Evolutionary conservation across 2,329 filamentous ascomycete species (phyloP).

Genomic region (Penicillium sp.): DNA sequence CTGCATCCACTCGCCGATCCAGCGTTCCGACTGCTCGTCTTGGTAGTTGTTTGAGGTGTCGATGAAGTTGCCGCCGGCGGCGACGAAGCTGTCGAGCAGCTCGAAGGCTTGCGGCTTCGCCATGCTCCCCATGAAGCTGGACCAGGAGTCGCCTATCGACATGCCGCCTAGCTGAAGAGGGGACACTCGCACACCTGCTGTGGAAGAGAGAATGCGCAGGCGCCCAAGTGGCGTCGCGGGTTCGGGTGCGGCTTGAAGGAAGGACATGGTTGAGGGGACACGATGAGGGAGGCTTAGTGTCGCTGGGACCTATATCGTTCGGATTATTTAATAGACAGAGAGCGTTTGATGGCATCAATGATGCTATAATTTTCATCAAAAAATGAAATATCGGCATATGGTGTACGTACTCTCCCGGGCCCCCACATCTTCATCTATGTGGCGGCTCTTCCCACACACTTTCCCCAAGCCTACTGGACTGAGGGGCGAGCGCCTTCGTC

Average conservation of each 20-base stretch:
- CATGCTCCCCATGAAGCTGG: slow-evolving; percentile 66
- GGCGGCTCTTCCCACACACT: too few species aligned
- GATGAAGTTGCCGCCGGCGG: slow-evolving; percentile 73
- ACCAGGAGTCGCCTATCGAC: slow-evolving; percentile 47
- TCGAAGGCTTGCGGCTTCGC: slow-evolving; percentile 65
- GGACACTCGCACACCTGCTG: slow-evolving; percentile 67
- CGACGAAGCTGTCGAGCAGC: slow-evolving; percentile 71
- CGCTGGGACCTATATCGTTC: too few species aligned
- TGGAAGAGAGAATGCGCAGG: slow-evolving; percentile 69
- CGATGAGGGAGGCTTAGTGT: too few species aligned
- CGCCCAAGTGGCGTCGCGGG: slow-evolving; percentile 66
- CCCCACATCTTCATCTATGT: too few species aligned
- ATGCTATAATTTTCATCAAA: too few species aligned
- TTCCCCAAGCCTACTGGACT: too few species aligned
- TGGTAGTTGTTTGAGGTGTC: slow-evolving; percentile 75
- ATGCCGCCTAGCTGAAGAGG: slow-evolving; percentile 56
- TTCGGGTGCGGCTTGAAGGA: slow-evolving; percentile 25
- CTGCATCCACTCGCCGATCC: slow-evolving; percentile 74
- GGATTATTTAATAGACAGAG: too few species aligned
- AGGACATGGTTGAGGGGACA: not conserved
- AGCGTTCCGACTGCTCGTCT: slow-evolving; percentile 64
- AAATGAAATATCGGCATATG: too few species aligned
- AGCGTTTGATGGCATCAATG: too few species aligned
- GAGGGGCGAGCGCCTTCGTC: too few species aligned
- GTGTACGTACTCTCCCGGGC: too few species aligned